Conservation (phyloP, 2,329 filamentous ascomycete species). For the Penicillium sp. region DNA sequence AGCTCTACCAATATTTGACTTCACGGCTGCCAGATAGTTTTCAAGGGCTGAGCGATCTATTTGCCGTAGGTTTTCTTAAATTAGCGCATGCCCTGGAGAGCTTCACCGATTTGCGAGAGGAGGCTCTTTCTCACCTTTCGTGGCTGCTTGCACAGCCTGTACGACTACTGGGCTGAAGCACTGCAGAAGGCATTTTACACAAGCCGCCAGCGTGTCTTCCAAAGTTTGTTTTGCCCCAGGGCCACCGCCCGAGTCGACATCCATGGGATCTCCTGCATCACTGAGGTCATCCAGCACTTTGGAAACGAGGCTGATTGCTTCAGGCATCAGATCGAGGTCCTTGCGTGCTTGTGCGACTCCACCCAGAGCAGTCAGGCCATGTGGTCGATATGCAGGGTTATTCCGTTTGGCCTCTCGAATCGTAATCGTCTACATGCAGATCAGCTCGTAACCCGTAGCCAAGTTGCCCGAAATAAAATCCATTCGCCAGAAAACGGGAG, state of each 20-base stretch:
- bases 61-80: constrained; percentile 14
- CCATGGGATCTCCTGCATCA: constrained; percentile 67
- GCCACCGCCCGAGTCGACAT: constrained; percentile 61
- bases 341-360: constrained; percentile 70
- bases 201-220: constrained; percentile 45
- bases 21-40: constrained; percentile 35
- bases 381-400: constrained; percentile 80
- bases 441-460: constrained; percentile 25
- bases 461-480: constrained; percentile 13
- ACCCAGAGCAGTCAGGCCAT: constrained; percentile 75
- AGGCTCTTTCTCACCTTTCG: constrained; percentile 31
- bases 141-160: constrained; percentile 23
- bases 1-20: constrained; percentile 35
- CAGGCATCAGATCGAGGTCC: constrained; percentile 72
- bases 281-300: constrained; percentile 66
- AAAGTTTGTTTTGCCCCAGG: constrained; percentile 42
- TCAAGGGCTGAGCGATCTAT: constrained; percentile 33
- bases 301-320: constrained; percentile 68
- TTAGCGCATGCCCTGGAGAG: constrained; percentile 28
- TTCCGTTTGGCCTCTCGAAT: constrained; percentile 89
- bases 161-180: constrained; percentile 37
- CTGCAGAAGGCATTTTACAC: constrained; percentile 44
- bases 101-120: background rate
- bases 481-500: background rate
- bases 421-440: constrained; percentile 60